phyloP scores from a whole-genome alignment of 306 rosid genomes.

The Corylus avellana region DNA sequence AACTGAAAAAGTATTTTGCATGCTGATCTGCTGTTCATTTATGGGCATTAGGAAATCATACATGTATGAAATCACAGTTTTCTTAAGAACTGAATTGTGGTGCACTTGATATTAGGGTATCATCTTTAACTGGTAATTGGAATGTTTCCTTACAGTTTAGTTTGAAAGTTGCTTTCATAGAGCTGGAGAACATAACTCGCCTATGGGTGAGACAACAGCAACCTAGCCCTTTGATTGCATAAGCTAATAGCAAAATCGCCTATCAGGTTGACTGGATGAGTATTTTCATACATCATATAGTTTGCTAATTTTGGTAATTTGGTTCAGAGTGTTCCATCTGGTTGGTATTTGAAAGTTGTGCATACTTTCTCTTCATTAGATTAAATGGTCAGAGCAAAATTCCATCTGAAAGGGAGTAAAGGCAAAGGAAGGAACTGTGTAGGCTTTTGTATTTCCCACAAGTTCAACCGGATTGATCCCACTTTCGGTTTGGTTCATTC shows the following conservation, averaged over 20 bases:
- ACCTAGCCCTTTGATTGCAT: background rate
- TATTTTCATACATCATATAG: background rate
- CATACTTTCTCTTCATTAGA: no score
- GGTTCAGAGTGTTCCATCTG: no score
- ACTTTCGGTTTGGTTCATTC: no score
- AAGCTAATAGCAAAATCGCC: no score
- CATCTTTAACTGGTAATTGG: background rate
- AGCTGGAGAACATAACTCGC: background rate
- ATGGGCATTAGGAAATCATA: background rate
- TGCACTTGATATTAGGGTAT: background rate
- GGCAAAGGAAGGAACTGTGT: no score
- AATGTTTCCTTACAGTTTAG: background rate
- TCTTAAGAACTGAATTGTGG: background rate
- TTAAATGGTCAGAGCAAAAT: no score
- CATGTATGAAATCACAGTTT: background rate
- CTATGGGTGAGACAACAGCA: background rate
- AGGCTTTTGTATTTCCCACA: no score
- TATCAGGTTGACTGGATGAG: background rate
- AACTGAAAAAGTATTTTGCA: background rate
- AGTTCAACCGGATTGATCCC: no score
- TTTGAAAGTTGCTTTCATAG: background rate
- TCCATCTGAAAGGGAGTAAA: no score
- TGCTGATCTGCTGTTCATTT: conserved; percentile 12
- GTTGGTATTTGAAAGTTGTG: no score
- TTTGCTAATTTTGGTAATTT: no score